Evolutionary conservation across 2,329 filamentous ascomycete species (phyloP).

Genomic region (Penicillium sp.): DNA sequence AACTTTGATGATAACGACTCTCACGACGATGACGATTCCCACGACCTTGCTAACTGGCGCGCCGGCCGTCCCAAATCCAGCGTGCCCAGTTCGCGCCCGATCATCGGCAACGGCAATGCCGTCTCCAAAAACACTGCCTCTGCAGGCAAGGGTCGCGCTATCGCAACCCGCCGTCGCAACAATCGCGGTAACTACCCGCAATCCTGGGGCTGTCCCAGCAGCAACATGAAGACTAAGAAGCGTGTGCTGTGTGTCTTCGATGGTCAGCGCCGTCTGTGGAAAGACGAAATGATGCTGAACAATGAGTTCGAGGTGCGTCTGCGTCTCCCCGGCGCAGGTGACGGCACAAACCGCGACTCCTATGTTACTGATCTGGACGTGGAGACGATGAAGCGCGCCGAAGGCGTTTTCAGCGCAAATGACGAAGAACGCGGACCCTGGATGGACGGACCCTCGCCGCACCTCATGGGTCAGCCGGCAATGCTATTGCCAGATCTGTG

Average conservation of each 20-base stretch:
- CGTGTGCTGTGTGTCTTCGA: constrained; percentile 91
- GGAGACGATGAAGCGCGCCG: constrained; percentile 80
- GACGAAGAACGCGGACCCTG: constrained; percentile 84
- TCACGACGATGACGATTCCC: constrained; percentile 53
- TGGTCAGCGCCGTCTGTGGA: constrained; percentile 78
- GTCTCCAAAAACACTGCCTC: constrained; percentile 43
- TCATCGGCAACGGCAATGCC: constrained; percentile 45
- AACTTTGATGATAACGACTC: constrained; percentile 50
- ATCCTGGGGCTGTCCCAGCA: constrained; percentile 85
- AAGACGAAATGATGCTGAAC: constrained; percentile 98
- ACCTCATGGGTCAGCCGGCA: constrained; percentile 35
- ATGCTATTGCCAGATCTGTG: constrained; percentile 29
- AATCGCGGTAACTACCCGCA: constrained; percentile 89
- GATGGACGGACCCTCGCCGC: constrained; percentile 43
- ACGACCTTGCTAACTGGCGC: constrained; percentile 39
- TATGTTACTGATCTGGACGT: constrained; percentile 94
- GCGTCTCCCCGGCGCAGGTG: constrained; percentile 66
- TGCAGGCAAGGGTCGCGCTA: constrained; percentile 56
- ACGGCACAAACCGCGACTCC: constrained; percentile 73
- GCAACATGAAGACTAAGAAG: constrained; percentile 98
- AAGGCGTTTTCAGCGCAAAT: constrained; percentile 73
- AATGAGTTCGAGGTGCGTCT: constrained; percentile 91
- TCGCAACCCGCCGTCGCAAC: constrained; percentile 68
- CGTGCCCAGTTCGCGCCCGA: constrained; percentile 46
- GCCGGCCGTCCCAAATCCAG: constrained; percentile 46